phyloP scores from a whole-genome alignment of 2,329 filamentous ascomycete genomes.

The Aureobasidium sp. region DNA sequence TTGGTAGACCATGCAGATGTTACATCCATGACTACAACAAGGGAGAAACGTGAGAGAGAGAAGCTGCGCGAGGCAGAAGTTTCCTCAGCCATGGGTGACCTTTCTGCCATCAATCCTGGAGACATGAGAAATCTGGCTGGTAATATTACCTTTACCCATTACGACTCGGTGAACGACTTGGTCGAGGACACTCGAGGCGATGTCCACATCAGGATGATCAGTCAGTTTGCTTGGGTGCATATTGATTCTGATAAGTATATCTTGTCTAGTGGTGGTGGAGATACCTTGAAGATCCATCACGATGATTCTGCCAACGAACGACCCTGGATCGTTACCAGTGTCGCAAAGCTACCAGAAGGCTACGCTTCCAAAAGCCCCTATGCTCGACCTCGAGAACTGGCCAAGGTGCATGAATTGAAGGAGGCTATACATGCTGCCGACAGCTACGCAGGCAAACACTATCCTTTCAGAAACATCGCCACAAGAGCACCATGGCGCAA shows the following conservation, averaged over 20 bases:
- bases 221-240: conserved; percentile 73
- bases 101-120: not conserved
- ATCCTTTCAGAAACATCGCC: conserved; percentile 51
- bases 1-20: conserved; percentile 60
- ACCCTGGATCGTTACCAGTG: conserved; percentile 30
- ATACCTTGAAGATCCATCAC: conserved; percentile 48
- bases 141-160: conserved; percentile 75
- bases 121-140: conserved; percentile 22
- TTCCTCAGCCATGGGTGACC: not conserved
- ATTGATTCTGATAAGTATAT: conserved; percentile 62
- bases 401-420: conserved; percentile 55
- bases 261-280: conserved; percentile 52
- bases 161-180: conserved; percentile 84
- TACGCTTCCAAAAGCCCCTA: conserved; percentile 44
- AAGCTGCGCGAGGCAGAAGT: conserved; percentile 30
- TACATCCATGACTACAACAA: conserved; percentile 51
- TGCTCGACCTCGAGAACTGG: conserved; percentile 60
- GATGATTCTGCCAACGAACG: not conserved
- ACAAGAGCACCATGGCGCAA: conserved; percentile 63
- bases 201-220: conserved; percentile 67
- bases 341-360: conserved; percentile 29
- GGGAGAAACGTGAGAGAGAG: conserved; percentile 39
- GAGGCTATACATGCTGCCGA: conserved; percentile 80
- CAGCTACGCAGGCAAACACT: conserved; percentile 38
- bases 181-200: conserved; percentile 75